phyloP scores from a whole-genome alignment of 352 stramenopile species.

The Elongisporangium prolatum region DNA sequence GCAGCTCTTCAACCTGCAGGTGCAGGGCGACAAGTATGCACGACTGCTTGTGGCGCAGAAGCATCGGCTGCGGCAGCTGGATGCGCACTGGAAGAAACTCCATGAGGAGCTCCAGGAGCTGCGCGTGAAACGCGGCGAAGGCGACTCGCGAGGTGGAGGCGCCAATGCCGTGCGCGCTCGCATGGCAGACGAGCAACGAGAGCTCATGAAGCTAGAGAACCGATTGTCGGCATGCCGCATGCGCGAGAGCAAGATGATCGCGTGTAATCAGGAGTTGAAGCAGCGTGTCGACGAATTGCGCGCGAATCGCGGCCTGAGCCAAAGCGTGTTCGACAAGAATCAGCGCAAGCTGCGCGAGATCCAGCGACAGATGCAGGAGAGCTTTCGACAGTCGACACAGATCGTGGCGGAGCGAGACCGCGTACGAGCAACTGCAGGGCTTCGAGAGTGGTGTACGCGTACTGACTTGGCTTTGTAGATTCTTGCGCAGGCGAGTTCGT shows the following conservation, averaged over 20 bases:
- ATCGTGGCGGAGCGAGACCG: conserved; percentile 70
- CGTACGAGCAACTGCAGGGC: conserved; percentile 14
- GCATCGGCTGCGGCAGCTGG: conserved; percentile 56
- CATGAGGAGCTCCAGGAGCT: conserved; percentile 66
- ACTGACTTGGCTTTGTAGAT: conserved; percentile 29
- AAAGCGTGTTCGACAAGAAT: conserved; percentile 79
- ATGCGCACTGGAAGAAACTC: conserved; percentile 66
- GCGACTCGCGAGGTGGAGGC: conserved; percentile 66
- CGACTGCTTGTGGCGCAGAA: conserved; percentile 67
- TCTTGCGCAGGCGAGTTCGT: conserved; percentile 55
- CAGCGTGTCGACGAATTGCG: conserved; percentile 57
- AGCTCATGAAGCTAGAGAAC: conserved; percentile 80
- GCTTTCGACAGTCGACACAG: conserved; percentile 58
- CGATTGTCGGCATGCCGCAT: conserved; percentile 63
- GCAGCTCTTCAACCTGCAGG: conserved; percentile 78
- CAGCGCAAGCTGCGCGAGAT: conserved; percentile 69
- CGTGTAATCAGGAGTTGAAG: conserved; percentile 49
- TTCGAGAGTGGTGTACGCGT: neutral
- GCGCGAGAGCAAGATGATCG: conserved; percentile 71
- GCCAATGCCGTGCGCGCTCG: conserved; percentile 63
- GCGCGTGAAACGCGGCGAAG: conserved; percentile 54
- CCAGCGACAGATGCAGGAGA: conserved; percentile 74
- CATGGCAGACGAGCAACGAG: conserved; percentile 69
- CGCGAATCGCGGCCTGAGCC: conserved; percentile 55
- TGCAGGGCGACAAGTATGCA: conserved; percentile 78